A percentile compares a stretch with the other conserved stretches of the same genome.
Conservation (phyloP, 1,284 basidiomycete genomes). For the Rhodotorula sp. region DNA sequence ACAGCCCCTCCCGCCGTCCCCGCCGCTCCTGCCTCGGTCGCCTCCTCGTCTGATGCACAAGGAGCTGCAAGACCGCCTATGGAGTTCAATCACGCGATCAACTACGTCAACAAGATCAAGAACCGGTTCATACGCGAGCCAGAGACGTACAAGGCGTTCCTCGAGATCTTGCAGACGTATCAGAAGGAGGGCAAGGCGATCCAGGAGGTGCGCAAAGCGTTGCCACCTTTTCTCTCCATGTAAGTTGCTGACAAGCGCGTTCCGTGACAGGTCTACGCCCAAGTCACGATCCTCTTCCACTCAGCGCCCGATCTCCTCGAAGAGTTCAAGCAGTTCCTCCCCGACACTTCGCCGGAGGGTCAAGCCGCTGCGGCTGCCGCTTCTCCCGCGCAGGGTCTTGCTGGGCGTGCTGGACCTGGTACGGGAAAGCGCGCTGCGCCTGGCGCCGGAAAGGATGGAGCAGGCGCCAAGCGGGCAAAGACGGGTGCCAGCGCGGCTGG, state of each 20-base stretch:
- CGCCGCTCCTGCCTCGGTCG: neutral
- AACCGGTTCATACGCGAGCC: slow-evolving; percentile 85
- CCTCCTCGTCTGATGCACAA: neutral
- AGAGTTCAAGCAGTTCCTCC: slow-evolving; percentile 95
- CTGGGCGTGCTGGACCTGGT: neutral
- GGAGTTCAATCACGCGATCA: slow-evolving; percentile 97
- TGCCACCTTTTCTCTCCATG: neutral
- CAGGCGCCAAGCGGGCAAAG: slow-evolving; percentile 17
- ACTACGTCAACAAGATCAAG: slow-evolving; percentile 99
- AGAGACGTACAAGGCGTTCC: slow-evolving; percentile 95
- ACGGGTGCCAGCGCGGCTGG: neutral
- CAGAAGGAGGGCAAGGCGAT: slow-evolving; percentile 88
- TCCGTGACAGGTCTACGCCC: slow-evolving; percentile 70
- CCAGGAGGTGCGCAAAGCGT: slow-evolving; percentile 64
- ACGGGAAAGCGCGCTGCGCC: slow-evolving; percentile 19
- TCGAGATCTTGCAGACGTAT: slow-evolving; percentile 96
- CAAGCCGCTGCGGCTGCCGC: slow-evolving; percentile 2
- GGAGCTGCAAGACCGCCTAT: slow-evolving; percentile 49
- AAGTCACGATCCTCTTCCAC: slow-evolving; percentile 88
- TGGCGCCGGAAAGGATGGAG: neutral
- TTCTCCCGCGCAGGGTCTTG: neutral
- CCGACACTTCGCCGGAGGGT: slow-evolving; percentile 55
- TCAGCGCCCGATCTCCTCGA: slow-evolving; percentile 84
- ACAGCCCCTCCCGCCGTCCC: neutral
- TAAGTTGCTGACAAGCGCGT: slow-evolving; percentile 23